phyloP scores from a whole-genome alignment of 2,329 filamentous ascomycete species.

The Ophiosphaerella korrae region DNA sequence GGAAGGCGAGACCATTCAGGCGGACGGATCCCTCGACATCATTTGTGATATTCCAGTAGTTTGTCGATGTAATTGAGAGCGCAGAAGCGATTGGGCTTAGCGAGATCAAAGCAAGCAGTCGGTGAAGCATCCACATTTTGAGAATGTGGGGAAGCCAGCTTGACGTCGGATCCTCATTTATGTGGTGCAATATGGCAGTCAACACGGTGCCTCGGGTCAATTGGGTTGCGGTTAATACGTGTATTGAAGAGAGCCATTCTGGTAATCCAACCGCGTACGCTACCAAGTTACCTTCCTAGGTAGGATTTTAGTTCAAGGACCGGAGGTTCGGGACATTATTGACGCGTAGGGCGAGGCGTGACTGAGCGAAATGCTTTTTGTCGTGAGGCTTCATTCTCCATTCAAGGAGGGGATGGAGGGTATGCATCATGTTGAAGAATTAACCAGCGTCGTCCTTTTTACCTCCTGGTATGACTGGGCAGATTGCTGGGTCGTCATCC shows the following conservation, averaged over 20 bases:
- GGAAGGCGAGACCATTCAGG: conserved; percentile 57
- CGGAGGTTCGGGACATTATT: conserved; percentile 23
- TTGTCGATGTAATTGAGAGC: conserved; percentile 33
- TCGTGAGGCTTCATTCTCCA: too few species aligned
- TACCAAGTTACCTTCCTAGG: too few species aligned
- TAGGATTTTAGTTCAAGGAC: conserved; percentile 3
- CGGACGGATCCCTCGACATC: conserved; percentile 43
- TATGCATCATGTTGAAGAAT: too few species aligned
- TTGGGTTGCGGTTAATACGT: conserved; percentile 1
- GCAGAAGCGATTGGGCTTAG: conserved; percentile 20
- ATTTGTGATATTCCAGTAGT: conserved; percentile 37
- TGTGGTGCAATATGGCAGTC: neutral
- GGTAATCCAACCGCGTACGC: too few species aligned
- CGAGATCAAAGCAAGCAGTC: conserved; percentile 11
- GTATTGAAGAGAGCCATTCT: too few species aligned
- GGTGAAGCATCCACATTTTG: conserved; percentile 24
- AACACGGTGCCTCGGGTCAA: conserved; percentile 3
- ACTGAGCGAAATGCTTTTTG: too few species aligned
- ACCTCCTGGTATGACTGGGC: too few species aligned
- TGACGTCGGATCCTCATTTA: neutral
- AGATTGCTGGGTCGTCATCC: too few species aligned
- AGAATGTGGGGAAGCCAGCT: neutral
- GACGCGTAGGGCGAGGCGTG: conserved; percentile 14
- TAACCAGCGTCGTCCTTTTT: too few species aligned
- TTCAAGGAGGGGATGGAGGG: too few species aligned